Evolutionary conservation across 106 monocot species (phyloP), one percentile per base, ranked within the genome.

Genomic region (Posidonia australis): DNA sequence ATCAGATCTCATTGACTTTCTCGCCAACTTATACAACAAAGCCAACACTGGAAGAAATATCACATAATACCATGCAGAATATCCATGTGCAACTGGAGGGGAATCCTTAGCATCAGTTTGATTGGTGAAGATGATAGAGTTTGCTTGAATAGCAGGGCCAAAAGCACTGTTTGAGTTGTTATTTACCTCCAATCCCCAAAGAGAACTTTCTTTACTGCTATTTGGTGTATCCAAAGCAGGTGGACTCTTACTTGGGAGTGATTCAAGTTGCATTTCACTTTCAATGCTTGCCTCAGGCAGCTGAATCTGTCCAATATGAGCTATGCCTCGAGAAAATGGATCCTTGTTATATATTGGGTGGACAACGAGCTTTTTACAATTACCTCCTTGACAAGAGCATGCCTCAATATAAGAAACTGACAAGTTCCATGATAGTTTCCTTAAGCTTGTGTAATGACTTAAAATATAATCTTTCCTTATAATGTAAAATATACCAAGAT

Each of bases 381-480:
- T n/a, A 56, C 62, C 46, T 63, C 72, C 59, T 46, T 61, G 51
- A 72, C 77, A 73, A 64, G 89, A 86, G 23, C 25, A 30, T 58
- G 73, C 73, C 64, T 73, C 65, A 22, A 73, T 58, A 59, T 60
- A 66, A 46, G 94, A 75, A 52, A 72, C 68, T 17, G 69, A 75
- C 73, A 86, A 61, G 60, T 76, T 80, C 84, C 90, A 96, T 26
- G 76, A 64, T 11, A 70, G 79, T 51, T 73, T 77, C 22, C 82
- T 80, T 0, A 80, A 58, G 58, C 70, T 69, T 32, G 69, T 32
- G 45, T 66, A 80, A 54, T 70, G 81, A 27, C 68, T 80, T 30
- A 96, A 46, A 61, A 67, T 62, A 67, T 90, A 89, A 64, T 96
- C 84, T 55, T 77, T 86, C 54, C 84, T 81, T 53, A 80, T 55